phyloP scores from a whole-genome alignment of 2,329 filamentous ascomycete species.

The Phialocephala subalpina region DNA sequence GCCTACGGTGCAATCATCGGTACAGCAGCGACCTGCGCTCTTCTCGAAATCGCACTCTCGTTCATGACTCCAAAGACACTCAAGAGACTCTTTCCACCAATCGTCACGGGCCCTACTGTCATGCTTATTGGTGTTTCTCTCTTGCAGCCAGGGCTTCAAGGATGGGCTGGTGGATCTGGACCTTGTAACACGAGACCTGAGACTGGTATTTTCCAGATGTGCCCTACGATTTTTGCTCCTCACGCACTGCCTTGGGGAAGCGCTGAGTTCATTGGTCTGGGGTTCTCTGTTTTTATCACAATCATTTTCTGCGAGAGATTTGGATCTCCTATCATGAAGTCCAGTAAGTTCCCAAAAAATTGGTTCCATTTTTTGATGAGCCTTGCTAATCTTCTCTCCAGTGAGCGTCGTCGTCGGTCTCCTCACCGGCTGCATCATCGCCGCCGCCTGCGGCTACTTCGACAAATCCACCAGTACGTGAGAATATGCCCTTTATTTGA shows the following conservation, averaged over 20 bases:
- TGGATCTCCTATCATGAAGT: constrained; percentile 83
- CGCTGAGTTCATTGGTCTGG: constrained; percentile 79
- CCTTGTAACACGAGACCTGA: constrained; percentile 57
- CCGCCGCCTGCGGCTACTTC: constrained; percentile 80
- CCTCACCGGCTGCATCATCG: constrained; percentile 68
- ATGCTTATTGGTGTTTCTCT: constrained; percentile 77
- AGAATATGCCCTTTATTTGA: too few species aligned
- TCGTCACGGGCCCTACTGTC: constrained; percentile 79
- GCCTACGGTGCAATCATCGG: constrained; percentile 80
- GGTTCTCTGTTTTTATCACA: constrained; percentile 80
- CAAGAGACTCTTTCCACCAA: constrained; percentile 78
- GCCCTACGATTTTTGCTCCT: constrained; percentile 72
- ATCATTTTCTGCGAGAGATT: constrained; percentile 85
- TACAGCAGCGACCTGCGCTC: constrained; percentile 69
- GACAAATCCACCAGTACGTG: constrained; percentile 71
- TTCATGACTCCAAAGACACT: constrained; percentile 75
- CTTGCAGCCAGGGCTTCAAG: constrained; percentile 74
- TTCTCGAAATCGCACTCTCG: constrained; percentile 76
- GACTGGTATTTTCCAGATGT: constrained; percentile 64
- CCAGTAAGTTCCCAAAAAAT: constrained; percentile 18
- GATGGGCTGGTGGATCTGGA: constrained; percentile 81
- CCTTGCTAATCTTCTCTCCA: not conserved
- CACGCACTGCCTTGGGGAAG: constrained; percentile 82
- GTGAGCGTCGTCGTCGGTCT: constrained; percentile 17
- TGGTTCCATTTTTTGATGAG: not conserved